A percentile compares a stretch with the other conserved stretches of the same genome.
Evolutionary conservation across 192 early-diverging fungal species (phyloP).

Genomic region (Obelidium mucronatum): DNA sequence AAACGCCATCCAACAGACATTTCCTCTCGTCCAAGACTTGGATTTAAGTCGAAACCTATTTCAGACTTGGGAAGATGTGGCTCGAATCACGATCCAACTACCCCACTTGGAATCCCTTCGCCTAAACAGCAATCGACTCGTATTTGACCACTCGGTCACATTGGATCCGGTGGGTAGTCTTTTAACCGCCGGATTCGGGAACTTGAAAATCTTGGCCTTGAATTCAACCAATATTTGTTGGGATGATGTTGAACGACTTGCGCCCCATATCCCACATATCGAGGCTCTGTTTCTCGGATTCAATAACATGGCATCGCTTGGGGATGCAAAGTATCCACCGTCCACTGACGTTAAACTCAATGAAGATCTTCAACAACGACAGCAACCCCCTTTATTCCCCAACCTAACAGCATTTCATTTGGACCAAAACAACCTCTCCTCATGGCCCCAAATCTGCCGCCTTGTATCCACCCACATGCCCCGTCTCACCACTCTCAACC

Average conservation of each 20-base stretch:
- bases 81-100: slow-evolving; percentile 45
- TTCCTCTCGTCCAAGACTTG: slow-evolving; percentile 49
- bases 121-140: slow-evolving; percentile 48
- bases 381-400: slow-evolving; percentile 15
- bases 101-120: slow-evolving; percentile 43
- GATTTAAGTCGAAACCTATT: slow-evolving; percentile 57
- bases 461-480: slow-evolving; percentile 32
- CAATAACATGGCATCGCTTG: slow-evolving; percentile 38
- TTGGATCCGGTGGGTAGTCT: neutral
- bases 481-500: too few relatives aligned
- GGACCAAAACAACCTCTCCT: slow-evolving; percentile 44
- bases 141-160: too few relatives aligned
- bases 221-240: slow-evolving; percentile 44
- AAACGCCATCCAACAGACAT: too few relatives aligned
- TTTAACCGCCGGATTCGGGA: slow-evolving; percentile 31
- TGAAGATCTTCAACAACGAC: neutral
- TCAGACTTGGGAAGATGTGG: slow-evolving; percentile 41
- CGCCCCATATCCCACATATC: slow-evolving; percentile 36
- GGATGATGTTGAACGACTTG: slow-evolving; percentile 39
- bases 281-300: slow-evolving; percentile 53
- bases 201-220: slow-evolving; percentile 43
- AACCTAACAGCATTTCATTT: slow-evolving; percentile 43
- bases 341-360: neutral
- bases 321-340: neutral
- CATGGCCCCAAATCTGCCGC: slow-evolving; percentile 43